Evolutionary conservation across 148 eudicot genomes (phyloP), one percentile per base, ranked within the genome.

Genomic region (Hydrangea macrophylla): DNA sequence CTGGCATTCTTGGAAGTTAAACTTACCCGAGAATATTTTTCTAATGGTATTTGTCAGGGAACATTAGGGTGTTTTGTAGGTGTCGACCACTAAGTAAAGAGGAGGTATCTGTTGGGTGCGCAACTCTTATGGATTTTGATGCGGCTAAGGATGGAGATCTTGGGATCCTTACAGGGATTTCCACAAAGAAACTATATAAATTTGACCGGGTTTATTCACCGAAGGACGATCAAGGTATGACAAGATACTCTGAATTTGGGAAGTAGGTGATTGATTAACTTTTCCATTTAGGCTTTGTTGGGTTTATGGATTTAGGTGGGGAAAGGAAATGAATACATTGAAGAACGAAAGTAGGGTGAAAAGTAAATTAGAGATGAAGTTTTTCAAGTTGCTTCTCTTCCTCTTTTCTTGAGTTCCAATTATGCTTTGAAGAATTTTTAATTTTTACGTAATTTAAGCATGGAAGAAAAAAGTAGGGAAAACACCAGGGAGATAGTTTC

Each of bases 51-150:
- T n/a, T 58, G 58, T 69, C 89, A 92, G 98, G 98, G 55, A 92
- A 90, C 73, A 92, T 92, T 44, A 88, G 98, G 79, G 98, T 92
- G 30, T 92, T 92, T 72, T 92, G 96, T 55, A 89, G 98, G 17
- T 92, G 98, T 71, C 81, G 98, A 31, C 98, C 96, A 39, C 67
- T 84, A 70, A 84, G 74, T 81, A 90, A 77, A 76, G 75, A 76
- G 56, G 98, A 90, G 70, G 64, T 68, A 36, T 60, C 75, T 35
- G 74, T 72, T 58, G 84, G 92, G 22, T 81, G 77, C 76, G 71
- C 89, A 24, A 81, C 85, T 23, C 75, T 85, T 58, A 86, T 90
- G 30, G 94, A 88, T 69, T 90, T 92, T 76, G 86, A 78, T 65
- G 85, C 90, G 66, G 90, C 92, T 67, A 86, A 83, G 70, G 94